Conservation (phyloP, 2,329 filamentous ascomycete genomes). For the Paracoccidioides brasiliensis region DNA sequence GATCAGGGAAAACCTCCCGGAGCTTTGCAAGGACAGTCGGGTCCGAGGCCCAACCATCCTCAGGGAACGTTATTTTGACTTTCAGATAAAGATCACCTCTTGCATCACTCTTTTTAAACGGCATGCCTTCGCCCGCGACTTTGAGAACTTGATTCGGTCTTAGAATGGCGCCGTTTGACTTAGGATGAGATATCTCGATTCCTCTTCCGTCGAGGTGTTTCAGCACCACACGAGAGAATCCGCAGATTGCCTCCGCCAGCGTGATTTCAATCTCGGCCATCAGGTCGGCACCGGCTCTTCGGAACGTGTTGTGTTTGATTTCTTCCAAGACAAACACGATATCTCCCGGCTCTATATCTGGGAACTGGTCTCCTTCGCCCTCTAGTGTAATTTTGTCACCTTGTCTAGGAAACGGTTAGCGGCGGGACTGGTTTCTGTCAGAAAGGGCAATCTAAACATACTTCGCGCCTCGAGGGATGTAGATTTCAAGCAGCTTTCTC, state of each 20-base stretch:
- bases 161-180: constrained; percentile 65
- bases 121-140: constrained; percentile 86
- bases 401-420: constrained; percentile 28
- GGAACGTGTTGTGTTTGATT: constrained; percentile 67
- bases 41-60: constrained; percentile 67
- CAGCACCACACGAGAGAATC: constrained; percentile 80
- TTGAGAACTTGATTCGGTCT: constrained; percentile 76
- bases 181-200: constrained; percentile 64
- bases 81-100: constrained; percentile 80
- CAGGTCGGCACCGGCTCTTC: constrained; percentile 71
- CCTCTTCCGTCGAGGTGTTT: constrained; percentile 90
- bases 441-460: constrained; percentile 20
- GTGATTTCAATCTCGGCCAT: constrained; percentile 69
- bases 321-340: constrained; percentile 83
- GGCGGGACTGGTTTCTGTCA: not conserved
- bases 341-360: constrained; percentile 79
- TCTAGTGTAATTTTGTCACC: constrained; percentile 83
- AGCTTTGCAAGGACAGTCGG: constrained; percentile 59
- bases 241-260: constrained; percentile 69
- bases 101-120: constrained; percentile 67
- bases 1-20: constrained; percentile 58
- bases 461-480: constrained; percentile 77
- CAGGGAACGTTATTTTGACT: constrained; percentile 78
- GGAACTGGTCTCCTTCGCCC: constrained; percentile 86
- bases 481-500: constrained; percentile 90